Conservation (phyloP, 2,329 filamentous ascomycete species). For the Davidsoniella australis region DNA sequence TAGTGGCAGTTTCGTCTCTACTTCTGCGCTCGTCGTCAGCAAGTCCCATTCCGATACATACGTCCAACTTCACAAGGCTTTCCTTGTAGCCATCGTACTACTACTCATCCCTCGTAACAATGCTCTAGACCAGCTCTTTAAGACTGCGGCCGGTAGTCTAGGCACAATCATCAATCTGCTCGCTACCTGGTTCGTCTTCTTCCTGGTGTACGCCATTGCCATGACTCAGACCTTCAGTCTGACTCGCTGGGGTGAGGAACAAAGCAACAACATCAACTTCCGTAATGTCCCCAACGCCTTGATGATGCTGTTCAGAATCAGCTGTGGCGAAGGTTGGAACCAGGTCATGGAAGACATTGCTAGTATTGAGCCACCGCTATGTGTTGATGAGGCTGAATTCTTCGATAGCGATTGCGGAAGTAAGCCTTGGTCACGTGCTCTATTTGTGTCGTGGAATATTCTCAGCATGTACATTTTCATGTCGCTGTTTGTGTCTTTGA, state of each 20-base stretch:
- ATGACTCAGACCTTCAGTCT: constrained; percentile 91
- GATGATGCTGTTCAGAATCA: constrained; percentile 83
- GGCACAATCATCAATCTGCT: constrained; percentile 79
- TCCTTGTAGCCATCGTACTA: constrained; percentile 75
- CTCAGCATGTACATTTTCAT: constrained; percentile 99
- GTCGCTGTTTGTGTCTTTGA: constrained; percentile 92
- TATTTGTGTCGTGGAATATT: constrained; percentile 97
- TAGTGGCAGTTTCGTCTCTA: constrained; percentile 58
- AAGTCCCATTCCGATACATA: constrained; percentile 44
- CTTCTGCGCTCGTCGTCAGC: constrained; percentile 58
- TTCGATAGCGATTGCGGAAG: constrained; percentile 89
- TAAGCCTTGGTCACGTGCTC: constrained; percentile 64
- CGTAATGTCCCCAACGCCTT: constrained; percentile 85
- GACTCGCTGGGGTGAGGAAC: constrained; percentile 63
- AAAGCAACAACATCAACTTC: constrained; percentile 73
- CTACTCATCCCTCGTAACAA: constrained; percentile 92
- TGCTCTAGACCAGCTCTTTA: constrained; percentile 93
- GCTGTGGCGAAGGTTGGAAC: constrained; percentile 93
- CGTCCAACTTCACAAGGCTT: constrained; percentile 78
- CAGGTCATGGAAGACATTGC: constrained; percentile 92
- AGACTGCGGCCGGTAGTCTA: constrained; percentile 88
- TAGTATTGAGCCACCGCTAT: constrained; percentile 59
- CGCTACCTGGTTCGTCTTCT: constrained; percentile 94
- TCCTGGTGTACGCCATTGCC: constrained; percentile 90
- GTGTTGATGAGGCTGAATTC: constrained; percentile 54